Evolutionary conservation across 2,329 filamentous ascomycete species (phyloP).

Genomic region (Chaetomiaceae sp.): DNA sequence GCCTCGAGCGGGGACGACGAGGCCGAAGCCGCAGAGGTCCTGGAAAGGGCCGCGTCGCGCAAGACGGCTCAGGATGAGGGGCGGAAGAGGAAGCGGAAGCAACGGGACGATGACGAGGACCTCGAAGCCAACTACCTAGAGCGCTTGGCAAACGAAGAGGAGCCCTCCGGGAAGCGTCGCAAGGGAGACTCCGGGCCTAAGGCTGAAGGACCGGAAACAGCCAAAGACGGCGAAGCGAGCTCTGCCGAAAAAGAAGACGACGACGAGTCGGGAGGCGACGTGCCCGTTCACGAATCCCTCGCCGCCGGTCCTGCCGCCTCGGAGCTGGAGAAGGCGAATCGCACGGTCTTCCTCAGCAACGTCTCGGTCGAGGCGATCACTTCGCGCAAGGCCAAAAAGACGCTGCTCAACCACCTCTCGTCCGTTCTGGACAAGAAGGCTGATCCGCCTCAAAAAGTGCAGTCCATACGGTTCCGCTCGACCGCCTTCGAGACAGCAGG

Average conservation of each 20-base stretch:
- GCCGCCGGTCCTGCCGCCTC: conserved; percentile 48
- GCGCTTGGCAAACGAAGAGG: conserved; percentile 57
- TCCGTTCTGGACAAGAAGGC: conserved; percentile 60
- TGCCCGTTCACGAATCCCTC: conserved; percentile 56
- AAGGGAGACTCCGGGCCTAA: conserved; percentile 36
- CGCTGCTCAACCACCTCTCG: conserved; percentile 69
- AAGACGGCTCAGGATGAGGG: conserved; percentile 44
- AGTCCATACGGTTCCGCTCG: conserved; percentile 91
- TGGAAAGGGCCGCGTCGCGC: conserved; percentile 36
- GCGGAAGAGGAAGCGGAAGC: conserved; percentile 61
- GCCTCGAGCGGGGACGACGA: conserved; percentile 34
- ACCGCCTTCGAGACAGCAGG: conserved; percentile 73
- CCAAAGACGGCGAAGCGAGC: conserved; percentile 42
- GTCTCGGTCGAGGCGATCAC: conserved; percentile 79
- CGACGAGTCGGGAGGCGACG: conserved; percentile 37
- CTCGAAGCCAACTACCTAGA: conserved; percentile 67
- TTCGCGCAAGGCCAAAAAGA: conserved; percentile 75
- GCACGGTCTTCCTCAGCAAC: conserved; percentile 91
- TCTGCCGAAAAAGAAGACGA: conserved; percentile 35
- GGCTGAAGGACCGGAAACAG: conserved; percentile 32
- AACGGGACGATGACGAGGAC: conserved; percentile 59
- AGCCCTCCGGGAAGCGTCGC: conserved; percentile 51
- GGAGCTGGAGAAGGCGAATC: conserved; percentile 78
- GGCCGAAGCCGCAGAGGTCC: conserved; percentile 33
- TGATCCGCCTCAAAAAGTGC: conserved; percentile 64